Percentiles rank a stretch among this genome's conserved stretches.
phyloP scores from a whole-genome alignment of 306 rosid species.

The Calophaca sinica region DNA sequence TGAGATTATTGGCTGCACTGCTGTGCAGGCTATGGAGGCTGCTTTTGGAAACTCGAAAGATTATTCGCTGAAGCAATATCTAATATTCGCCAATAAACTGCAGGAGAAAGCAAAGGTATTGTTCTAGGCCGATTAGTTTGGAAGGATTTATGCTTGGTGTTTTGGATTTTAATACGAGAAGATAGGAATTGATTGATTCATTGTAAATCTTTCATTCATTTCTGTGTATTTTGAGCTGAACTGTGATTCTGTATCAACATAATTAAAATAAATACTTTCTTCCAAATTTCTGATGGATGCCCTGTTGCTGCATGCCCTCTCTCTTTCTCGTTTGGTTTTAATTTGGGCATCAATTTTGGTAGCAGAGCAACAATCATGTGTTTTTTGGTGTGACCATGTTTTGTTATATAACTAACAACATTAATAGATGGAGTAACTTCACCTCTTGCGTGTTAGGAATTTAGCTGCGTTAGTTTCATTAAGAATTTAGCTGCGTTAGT shows the following conservation, averaged over 20 bases:
- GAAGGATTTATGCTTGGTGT: constrained; percentile 16
- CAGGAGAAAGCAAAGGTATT: constrained; percentile 80
- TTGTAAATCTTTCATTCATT: not conserved
- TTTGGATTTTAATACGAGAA: not conserved
- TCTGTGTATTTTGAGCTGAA: not conserved
- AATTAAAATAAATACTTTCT: not conserved
- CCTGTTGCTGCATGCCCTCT: not conserved
- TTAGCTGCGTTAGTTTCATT: constrained; percentile 25
- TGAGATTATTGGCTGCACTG: constrained; percentile 24
- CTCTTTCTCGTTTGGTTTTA: constrained; percentile 32
- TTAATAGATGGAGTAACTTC: constrained; percentile 9
- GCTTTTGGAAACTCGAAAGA: constrained; percentile 84
- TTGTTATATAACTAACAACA: not conserved
- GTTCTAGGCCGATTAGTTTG: not conserved
- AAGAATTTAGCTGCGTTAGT: constrained; percentile 32
- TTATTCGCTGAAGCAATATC: constrained; percentile 84
- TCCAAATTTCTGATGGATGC: not conserved
- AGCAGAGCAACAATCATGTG: constrained; percentile 2
- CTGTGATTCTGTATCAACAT: not conserved
- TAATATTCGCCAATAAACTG: constrained; percentile 61
- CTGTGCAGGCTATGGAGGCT: constrained; percentile 81
- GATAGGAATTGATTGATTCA: not conserved
- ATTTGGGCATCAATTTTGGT: constrained; percentile 31
- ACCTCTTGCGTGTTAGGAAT: not conserved
- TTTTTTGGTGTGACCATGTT: not conserved